These are phyloP conservation scores for Alternaria atra DNA, from an alignment of 2,329 filamentous ascomycete species.

Conservation along the genomic window DNA sequence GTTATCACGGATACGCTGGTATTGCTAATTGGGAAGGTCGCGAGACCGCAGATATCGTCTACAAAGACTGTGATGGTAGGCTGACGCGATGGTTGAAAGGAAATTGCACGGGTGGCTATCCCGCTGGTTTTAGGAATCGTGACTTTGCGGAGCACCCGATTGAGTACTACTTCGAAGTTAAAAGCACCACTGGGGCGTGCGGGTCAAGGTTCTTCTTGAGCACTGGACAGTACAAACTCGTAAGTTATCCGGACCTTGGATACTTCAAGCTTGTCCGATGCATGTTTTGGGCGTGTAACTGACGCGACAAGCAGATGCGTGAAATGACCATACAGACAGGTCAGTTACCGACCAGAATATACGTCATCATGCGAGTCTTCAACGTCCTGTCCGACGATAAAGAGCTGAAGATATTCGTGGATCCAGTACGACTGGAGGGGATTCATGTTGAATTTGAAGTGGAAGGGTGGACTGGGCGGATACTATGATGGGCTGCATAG, in stretches of 20 bases:
- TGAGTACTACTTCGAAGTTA: conserved; percentile 62
- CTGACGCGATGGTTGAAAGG: conserved; percentile 48
- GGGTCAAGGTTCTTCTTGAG: conserved; percentile 60
- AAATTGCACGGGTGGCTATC: conserved; percentile 22
- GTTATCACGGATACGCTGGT: conserved; percentile 54
- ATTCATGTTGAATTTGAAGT: neutral
- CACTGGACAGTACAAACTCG: conserved; percentile 53
- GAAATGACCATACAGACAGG: neutral
- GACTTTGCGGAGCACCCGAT: conserved; percentile 39
- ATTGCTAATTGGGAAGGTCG: conserved; percentile 53
- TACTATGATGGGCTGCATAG: neutral
- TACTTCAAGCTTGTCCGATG: neutral
- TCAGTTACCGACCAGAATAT: neutral
- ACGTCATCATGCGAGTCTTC: neutral
- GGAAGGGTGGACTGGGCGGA: neutral
- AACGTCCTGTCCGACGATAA: neutral
- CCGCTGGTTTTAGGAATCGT: conserved; percentile 43
- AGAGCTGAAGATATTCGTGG: neutral
- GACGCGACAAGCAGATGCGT: neutral
- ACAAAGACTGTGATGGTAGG: conserved; percentile 49
- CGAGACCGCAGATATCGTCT: conserved; percentile 61
- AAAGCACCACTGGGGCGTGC: conserved; percentile 55
- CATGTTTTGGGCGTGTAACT: neutral
- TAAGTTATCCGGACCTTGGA: conserved; percentile 11
- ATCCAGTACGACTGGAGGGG: neutral